Conservation (phyloP, 2,329 filamentous ascomycete genomes). For the Talaromyces verruculosus region DNA sequence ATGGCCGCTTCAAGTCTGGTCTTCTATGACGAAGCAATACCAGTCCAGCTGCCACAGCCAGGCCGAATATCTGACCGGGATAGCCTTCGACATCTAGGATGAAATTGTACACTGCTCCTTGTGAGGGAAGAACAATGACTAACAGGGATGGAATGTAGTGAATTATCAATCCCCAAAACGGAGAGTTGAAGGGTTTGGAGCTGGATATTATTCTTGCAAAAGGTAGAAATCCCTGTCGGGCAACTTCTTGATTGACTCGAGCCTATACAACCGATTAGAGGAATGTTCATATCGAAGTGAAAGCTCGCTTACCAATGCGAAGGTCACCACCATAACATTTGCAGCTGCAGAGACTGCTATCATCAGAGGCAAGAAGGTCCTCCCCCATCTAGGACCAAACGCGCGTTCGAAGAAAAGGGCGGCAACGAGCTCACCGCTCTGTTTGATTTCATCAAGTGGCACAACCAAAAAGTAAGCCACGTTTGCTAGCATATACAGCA, state of each 20-base stretch:
- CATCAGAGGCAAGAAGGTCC: constrained; percentile 59
- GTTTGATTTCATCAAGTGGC: constrained; percentile 65
- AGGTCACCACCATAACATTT: constrained; percentile 72
- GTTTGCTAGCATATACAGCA: constrained; percentile 67
- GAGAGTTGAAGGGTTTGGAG: constrained; percentile 65
- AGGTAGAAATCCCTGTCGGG: constrained; percentile 68
- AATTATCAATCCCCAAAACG: constrained; percentile 65
- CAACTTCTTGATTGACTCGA: constrained; percentile 70
- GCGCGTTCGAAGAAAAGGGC: constrained; percentile 66
- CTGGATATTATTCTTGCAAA: constrained; percentile 62
- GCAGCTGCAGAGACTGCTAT: constrained; percentile 68
- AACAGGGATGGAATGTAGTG: constrained; percentile 68
- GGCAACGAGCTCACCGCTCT: constrained; percentile 66
- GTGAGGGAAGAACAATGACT: constrained; percentile 65
- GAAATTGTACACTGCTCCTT: constrained; percentile 67
- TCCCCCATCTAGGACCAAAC: constrained; percentile 61
- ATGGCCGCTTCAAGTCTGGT: constrained; percentile 63
- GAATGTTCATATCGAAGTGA: background rate
- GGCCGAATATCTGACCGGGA: constrained; percentile 60
- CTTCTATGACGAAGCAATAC: constrained; percentile 60
- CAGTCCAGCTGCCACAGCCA: constrained; percentile 60
- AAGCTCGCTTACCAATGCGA: constrained; percentile 57
- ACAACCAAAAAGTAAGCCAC: constrained; percentile 64
- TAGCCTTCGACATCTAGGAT: constrained; percentile 72
- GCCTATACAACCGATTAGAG: constrained; percentile 47